Percentiles rank a stretch among this genome's conserved stretches.
These are phyloP conservation scores for Mortierella hygrophila DNA, from an alignment of 192 early-diverging fungal genomes.

Conservation along the genomic window DNA sequence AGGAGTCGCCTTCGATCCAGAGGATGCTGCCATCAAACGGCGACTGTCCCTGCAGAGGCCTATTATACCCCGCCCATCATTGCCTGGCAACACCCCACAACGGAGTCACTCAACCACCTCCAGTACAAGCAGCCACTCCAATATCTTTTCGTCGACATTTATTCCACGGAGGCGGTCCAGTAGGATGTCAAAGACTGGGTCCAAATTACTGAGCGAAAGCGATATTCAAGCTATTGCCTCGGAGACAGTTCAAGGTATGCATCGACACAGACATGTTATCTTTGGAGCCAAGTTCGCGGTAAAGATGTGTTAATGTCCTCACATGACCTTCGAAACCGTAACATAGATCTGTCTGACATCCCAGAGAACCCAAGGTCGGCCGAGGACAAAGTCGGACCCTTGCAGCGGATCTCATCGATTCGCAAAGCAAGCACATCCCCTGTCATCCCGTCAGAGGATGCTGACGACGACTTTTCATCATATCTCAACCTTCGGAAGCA, in stretches of 20 bases:
- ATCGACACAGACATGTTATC: background rate
- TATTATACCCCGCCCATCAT: constrained; percentile 33
- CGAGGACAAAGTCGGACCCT: constrained; percentile 2
- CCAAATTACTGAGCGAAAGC: constrained; percentile 15
- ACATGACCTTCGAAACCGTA: background rate
- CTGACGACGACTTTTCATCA: background rate
- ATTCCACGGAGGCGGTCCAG: constrained; percentile 32
- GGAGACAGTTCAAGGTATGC: background rate
- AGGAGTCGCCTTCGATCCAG: constrained; percentile 23
- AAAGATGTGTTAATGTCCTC: background rate
- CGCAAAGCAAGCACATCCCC: constrained; percentile 34
- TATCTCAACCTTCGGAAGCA: constrained; percentile 35
- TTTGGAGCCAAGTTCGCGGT: background rate
- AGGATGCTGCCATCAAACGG: constrained; percentile 27
- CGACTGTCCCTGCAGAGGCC: constrained; percentile 40
- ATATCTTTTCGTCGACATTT: constrained; percentile 21
- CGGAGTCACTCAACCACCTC: constrained; percentile 46
- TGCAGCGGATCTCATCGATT: constrained; percentile 14
- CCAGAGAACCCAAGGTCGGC: constrained; percentile 6
- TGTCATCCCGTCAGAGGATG: constrained; percentile 8
- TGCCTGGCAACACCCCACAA: constrained; percentile 35
- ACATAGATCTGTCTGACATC: constrained; percentile 24
- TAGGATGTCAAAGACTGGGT: constrained; percentile 29
- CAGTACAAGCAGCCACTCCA: constrained; percentile 39
- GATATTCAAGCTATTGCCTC: background rate